Percentiles rank a stretch among this genome's conserved stretches.
phyloP scores from a whole-genome alignment of 2,329 filamentous ascomycete species.

The Fusarium irregulare region DNA sequence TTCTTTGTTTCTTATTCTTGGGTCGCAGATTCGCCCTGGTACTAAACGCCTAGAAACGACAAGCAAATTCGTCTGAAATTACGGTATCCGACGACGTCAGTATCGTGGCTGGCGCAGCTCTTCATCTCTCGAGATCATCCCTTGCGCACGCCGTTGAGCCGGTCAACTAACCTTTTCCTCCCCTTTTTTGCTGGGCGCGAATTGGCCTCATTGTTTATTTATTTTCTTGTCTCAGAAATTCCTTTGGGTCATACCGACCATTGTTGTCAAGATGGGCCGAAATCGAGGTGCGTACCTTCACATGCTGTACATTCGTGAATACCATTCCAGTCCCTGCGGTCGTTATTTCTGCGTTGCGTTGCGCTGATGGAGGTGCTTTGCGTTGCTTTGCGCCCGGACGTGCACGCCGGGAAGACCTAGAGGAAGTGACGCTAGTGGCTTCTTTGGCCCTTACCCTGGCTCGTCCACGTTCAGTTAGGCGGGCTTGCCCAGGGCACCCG shows the following conservation, averaged over 20 bases:
- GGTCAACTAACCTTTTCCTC: constrained; percentile 15
- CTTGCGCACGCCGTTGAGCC: constrained; percentile 30
- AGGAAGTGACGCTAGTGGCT: constrained; percentile 23
- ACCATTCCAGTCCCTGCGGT: constrained; percentile 39
- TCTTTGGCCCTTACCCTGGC: constrained; percentile 16
- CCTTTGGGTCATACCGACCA: constrained; percentile 30
- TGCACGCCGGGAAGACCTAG: constrained; percentile 8
- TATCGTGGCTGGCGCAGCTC: constrained; percentile 40
- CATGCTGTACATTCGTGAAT: constrained; percentile 34
- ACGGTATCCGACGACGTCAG: constrained; percentile 37
- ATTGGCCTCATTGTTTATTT: constrained; percentile 4
- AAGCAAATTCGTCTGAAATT: constrained; percentile 21
- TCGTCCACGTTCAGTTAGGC: constrained; percentile 7
- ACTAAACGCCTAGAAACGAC: constrained; percentile 7
- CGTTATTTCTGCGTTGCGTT: constrained; percentile 14
- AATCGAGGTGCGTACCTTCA: constrained; percentile 63
- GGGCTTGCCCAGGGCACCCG: constrained; percentile 16
- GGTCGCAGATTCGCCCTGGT: constrained; percentile 24
- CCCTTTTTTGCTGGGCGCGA: constrained; percentile 13
- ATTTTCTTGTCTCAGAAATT: constrained; percentile 41
- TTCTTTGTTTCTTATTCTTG: constrained; percentile 22
- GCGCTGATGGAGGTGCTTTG: not conserved
- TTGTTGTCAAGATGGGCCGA: constrained; percentile 59
- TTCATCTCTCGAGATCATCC: constrained; percentile 31
- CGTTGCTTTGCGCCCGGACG: constrained; percentile 17